These are phyloP conservation scores for Aspergillus pseudoterreus DNA, from an alignment of 2,329 filamentous ascomycete species.

Conservation along the genomic window DNA sequence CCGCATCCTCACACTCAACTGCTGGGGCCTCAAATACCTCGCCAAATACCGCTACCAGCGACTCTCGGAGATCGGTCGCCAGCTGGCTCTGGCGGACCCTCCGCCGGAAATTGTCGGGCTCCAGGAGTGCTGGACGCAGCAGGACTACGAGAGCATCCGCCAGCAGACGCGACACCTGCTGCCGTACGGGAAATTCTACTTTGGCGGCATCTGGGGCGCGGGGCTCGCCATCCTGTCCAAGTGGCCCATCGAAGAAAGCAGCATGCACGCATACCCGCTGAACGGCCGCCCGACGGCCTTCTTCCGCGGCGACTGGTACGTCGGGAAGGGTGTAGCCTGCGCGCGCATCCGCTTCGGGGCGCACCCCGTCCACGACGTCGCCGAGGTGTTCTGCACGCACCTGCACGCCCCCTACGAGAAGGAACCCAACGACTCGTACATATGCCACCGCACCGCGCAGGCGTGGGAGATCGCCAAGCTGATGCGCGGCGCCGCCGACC, in stretches of 20 bases:
- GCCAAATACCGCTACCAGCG: constrained; percentile 74
- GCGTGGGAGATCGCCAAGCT: constrained; percentile 93
- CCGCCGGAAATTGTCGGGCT: constrained; percentile 82
- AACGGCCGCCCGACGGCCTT: constrained; percentile 93
- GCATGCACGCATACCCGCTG: constrained; percentile 81
- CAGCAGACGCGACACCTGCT: constrained; percentile 68
- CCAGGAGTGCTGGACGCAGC: constrained; percentile 89
- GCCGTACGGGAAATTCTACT: constrained; percentile 91
- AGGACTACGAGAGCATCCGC: constrained; percentile 77
- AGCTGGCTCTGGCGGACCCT: constrained; percentile 65
- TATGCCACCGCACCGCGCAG: constrained; percentile 86
- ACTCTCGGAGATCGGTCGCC: constrained; percentile 76
- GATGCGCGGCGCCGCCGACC: constrained; percentile 73
- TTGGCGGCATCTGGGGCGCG: constrained; percentile 81
- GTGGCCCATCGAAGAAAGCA: constrained; percentile 89
- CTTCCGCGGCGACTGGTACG: constrained; percentile 92
- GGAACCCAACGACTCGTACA: constrained; percentile 76
- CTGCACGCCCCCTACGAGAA: constrained; percentile 83
- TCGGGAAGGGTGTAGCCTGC: constrained; percentile 88
- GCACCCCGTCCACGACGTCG: constrained; percentile 58
- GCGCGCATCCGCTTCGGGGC: constrained; percentile 70
- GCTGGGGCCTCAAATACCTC: constrained; percentile 91
- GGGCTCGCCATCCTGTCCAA: constrained; percentile 83
- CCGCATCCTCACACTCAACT: constrained; percentile 85
- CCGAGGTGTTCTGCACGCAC: constrained; percentile 93